A percentile compares a stretch with the other conserved stretches of the same genome.
phyloP scores from a whole-genome alignment of 306 rosid genomes.

The Gynostemma pentaphyllum region DNA sequence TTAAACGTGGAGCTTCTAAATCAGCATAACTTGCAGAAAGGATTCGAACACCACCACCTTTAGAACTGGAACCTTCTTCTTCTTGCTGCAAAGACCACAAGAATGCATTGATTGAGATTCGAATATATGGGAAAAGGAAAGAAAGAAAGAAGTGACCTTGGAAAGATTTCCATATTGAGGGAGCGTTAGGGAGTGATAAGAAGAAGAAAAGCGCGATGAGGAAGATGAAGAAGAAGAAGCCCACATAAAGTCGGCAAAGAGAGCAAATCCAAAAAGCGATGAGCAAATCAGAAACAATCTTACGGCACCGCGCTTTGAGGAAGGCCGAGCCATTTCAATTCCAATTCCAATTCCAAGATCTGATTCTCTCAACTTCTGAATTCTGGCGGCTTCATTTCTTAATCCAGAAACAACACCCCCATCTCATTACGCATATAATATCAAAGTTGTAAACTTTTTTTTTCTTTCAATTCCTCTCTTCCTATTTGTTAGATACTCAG shows the following conservation, averaged over 20 bases:
- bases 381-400: too few species aligned
- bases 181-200: conserved; percentile 15
- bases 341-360: too few species aligned
- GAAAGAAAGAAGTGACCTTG: conserved; percentile 15
- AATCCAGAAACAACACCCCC: too few species aligned
- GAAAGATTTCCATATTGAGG: conserved; percentile 4
- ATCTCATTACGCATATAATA: too few species aligned
- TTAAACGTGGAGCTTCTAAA: conserved; percentile 57
- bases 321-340: conserved; percentile 51
- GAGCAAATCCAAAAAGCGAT: conserved; percentile 55
- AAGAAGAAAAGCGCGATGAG: conserved; percentile 25
- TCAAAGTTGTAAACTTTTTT: too few species aligned
- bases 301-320: conserved; percentile 49
- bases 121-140: neutral
- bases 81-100: conserved; percentile 20
- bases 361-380: too few species aligned
- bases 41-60: conserved; percentile 16
- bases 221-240: too few species aligned
- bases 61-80: too few species aligned
- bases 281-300: conserved; percentile 45
- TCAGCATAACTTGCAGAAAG: conserved; percentile 66
- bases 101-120: too few species aligned
- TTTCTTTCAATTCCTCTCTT: too few species aligned
- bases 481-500: too few species aligned
- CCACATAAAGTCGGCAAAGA: conserved; percentile 65